These are phyloP conservation scores for Piromyces sp. DNA, from an alignment of 192 early-diverging fungal genomes.

Conservation along the genomic window DNA sequence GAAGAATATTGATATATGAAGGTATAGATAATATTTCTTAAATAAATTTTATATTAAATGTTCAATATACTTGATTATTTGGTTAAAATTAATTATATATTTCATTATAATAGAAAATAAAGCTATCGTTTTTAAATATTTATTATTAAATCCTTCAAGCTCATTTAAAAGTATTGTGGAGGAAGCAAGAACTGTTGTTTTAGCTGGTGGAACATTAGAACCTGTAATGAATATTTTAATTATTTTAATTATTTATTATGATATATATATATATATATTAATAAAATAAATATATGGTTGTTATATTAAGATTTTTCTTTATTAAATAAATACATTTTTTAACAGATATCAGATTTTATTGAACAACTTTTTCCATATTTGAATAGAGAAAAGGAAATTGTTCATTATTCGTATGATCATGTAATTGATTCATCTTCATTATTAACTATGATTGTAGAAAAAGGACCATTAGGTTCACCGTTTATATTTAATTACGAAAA, in stretches of 20 bases:
- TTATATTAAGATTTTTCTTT: too few species aligned
- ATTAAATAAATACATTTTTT: neutral
- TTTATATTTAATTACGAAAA: conserved; percentile 54
- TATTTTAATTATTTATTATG: too few species aligned
- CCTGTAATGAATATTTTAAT: conserved; percentile 35
- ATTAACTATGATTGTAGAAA: conserved; percentile 37
- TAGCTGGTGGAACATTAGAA: conserved; percentile 88
- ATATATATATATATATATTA: too few species aligned
- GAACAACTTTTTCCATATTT: conserved; percentile 34
- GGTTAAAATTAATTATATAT: too few species aligned
- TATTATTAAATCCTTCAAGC: conserved; percentile 69
- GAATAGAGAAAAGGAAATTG: conserved; percentile 16
- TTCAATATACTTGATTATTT: neutral
- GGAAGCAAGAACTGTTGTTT: conserved; percentile 61
- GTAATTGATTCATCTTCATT: conserved; percentile 65
- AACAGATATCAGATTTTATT: conserved; percentile 19
- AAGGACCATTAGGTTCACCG: conserved; percentile 39
- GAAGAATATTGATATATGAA: conserved; percentile 36
- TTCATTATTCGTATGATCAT: conserved; percentile 65
- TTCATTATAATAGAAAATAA: neutral
- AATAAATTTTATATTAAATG: neutral
- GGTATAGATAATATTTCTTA: neutral
- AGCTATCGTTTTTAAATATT: conserved; percentile 46
- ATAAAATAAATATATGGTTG: too few species aligned
- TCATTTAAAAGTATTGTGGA: conserved; percentile 56